Percentiles rank a stretch among this genome's conserved stretches.
Conservation (phyloP, 306 rosid genomes). For the Vigna radiata region DNA sequence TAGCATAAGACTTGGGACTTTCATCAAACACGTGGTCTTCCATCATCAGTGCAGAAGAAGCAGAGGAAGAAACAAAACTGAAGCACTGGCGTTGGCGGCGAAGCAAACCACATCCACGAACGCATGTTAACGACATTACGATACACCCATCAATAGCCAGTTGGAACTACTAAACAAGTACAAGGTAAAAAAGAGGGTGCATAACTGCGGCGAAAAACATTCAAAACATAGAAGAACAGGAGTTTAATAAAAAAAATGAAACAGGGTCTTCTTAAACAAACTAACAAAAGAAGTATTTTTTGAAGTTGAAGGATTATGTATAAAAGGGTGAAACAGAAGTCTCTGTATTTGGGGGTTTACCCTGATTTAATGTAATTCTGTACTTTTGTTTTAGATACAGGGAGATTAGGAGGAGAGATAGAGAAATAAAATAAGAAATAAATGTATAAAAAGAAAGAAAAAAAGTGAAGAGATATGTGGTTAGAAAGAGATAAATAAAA, state of each 20-base stretch:
- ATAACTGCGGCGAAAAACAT: neutral
- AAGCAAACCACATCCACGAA: slow-evolving; percentile 34
- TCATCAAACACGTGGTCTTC: slow-evolving; percentile 60
- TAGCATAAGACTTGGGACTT: slow-evolving; percentile 43
- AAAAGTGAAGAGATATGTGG: too few species aligned
- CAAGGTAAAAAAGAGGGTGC: neutral
- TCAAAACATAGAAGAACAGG: neutral
- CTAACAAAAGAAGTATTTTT: neutral
- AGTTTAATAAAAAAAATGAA: neutral
- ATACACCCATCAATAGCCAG: slow-evolving; percentile 52
- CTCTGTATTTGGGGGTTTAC: too few species aligned
- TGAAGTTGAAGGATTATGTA: too few species aligned
- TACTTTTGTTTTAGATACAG: too few species aligned
- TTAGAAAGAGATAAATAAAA: too few species aligned
- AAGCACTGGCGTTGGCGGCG: slow-evolving; percentile 24
- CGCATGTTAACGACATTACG: slow-evolving; percentile 50
- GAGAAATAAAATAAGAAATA: too few species aligned
- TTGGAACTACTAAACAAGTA: neutral
- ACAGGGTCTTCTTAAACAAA: neutral
- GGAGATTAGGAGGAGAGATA: too few species aligned
- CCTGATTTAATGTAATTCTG: too few species aligned
- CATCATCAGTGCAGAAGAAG: slow-evolving; percentile 52
- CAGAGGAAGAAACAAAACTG: slow-evolving; percentile 42
- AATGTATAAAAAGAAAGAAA: too few species aligned
- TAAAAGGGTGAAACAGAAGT: too few species aligned